Evolutionary conservation across 2,329 filamentous ascomycete species (phyloP), one percentile per base, ranked within the genome.

Genomic region (Calonectria henricotiae): DNA sequence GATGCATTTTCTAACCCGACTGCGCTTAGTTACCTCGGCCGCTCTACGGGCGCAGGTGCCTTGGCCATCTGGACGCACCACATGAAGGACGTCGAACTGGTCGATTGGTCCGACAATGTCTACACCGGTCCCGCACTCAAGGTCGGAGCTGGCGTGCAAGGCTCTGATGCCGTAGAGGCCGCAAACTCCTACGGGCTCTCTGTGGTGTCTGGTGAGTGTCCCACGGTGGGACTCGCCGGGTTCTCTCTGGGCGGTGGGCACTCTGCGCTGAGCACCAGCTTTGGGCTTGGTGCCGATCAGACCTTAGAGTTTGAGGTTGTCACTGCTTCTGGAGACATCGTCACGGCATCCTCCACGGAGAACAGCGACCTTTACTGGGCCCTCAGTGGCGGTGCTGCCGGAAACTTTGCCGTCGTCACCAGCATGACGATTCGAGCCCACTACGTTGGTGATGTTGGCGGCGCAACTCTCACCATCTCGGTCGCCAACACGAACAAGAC

Each of bases 291-390:
- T 17, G 89, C 89, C 0, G 91, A 93, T 72, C 86, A 92, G 61
- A 84, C 87, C 0, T 82, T 92, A 2, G 83, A 87, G 71, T 88
- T 83, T 64, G 84, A 90, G 69, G 87, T 90, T 1, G 83, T 92
- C n/a, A 88, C 86, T 8, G 86, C 84, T 0, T 76, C 78, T 17
- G 89, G 89, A 2, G 68, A 83, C 17, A 75, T 86, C n/a, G 71
- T 90, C 1, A 85, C 79, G 2, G 89, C 88, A 0, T 86, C 83
- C 4, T 83, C 81, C 0, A 76, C 75, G 0, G 70, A 85, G 37
- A 88, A 92, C 72, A 68, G 82, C 0, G 90, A 92, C 62, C 82
- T 92, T 1, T 92, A 89, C 81, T 93, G 90, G 90, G 91, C 90
- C 1, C 79, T 91, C 1, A 83, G 83, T 47, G 89, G 90, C 4